Evolutionary conservation across 1,139 yeast species (phyloP).

Genomic region (Yamadazyma atlantica): DNA sequence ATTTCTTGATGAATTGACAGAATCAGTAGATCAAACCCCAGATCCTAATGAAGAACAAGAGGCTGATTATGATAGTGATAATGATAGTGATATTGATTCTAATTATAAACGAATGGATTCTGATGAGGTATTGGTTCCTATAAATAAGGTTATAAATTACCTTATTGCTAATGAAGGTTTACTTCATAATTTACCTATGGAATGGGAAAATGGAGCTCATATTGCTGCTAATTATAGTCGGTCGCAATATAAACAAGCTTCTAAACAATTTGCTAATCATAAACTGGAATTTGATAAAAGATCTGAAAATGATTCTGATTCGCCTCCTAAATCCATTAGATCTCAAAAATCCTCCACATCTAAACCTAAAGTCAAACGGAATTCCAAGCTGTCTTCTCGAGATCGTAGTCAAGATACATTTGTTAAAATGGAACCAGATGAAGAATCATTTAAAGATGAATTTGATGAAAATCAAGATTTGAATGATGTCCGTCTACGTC

Average conservation of each 20-base stretch:
- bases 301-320: background rate
- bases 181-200: slow-evolving; percentile 38
- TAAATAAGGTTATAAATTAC: slow-evolving; percentile 49
- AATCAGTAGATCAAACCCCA: background rate
- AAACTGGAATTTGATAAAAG: background rate
- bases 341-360: background rate
- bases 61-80: slow-evolving; percentile 5
- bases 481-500: background rate
- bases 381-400: background rate
- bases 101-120: background rate
- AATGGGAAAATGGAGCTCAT: slow-evolving; percentile 46
- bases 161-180: slow-evolving; percentile 40
- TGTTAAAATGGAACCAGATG: slow-evolving; percentile 1
- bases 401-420: background rate
- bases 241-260: slow-evolving; percentile 23
- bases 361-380: background rate
- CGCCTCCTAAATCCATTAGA: background rate
- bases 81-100: slow-evolving; percentile 10
- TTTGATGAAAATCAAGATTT: slow-evolving; percentile 1
- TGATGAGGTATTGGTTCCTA: slow-evolving; percentile 31
- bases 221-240: slow-evolving; percentile 36
- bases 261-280: slow-evolving; percentile 36
- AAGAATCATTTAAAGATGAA: background rate
- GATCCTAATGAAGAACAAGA: slow-evolving; percentile 5
- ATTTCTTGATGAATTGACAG: slow-evolving; percentile 25